Conservation (phyloP, 306 rosid genomes). For the Acacia acuminata region DNA sequence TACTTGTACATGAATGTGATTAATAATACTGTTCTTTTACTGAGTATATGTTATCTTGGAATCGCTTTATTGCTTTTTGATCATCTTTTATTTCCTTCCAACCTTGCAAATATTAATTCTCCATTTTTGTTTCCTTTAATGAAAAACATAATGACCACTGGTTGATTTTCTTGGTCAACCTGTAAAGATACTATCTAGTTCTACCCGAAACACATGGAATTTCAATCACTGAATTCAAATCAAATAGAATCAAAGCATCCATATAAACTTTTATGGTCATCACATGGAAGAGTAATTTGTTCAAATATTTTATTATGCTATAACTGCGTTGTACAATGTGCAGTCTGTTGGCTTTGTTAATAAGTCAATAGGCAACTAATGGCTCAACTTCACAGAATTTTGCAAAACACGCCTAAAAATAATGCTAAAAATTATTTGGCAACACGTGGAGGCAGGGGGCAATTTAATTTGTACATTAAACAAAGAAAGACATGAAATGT, state of each 20-base stretch:
- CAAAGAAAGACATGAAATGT: too few species aligned
- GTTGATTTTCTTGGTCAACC: background rate
- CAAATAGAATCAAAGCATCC: background rate
- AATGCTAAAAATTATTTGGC: conserved; percentile 7
- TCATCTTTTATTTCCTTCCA: background rate
- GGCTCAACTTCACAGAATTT: background rate
- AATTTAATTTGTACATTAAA: background rate
- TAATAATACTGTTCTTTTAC: background rate
- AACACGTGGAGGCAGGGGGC: background rate
- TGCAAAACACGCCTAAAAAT: background rate
- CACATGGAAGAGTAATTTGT: background rate
- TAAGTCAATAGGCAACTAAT: background rate
- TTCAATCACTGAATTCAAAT: background rate
- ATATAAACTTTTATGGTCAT: background rate
- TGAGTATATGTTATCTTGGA: background rate
- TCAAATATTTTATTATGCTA: background rate
- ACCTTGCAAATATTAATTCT: background rate
- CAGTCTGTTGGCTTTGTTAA: background rate
- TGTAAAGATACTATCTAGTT: too few species aligned
- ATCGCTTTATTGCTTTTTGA: background rate
- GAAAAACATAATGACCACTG: background rate
- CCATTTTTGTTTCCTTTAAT: background rate
- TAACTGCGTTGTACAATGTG: background rate
- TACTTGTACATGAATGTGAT: conserved; percentile 30
- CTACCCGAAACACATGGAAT: background rate